Evolutionary conservation across 768 basidiomycete species (phyloP).

Genomic region (Boletus rufocinnamomeus): DNA sequence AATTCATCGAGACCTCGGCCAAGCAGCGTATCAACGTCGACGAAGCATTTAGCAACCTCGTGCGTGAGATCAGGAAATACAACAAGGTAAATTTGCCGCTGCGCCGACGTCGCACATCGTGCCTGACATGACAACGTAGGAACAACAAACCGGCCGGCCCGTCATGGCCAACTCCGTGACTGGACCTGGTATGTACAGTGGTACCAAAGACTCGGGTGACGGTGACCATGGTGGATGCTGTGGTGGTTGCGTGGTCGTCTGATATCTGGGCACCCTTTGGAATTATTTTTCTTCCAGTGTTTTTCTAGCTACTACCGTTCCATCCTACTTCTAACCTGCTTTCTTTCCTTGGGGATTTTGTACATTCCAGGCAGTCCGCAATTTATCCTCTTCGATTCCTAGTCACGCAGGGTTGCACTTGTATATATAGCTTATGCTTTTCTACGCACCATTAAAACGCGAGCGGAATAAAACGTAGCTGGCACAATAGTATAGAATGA

Average conservation of each 20-base stretch:
- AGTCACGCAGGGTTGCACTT: slow-evolving; percentile 17
- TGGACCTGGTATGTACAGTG: slow-evolving; percentile 50
- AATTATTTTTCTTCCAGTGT: slow-evolving; percentile 2
- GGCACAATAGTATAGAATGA: not conserved
- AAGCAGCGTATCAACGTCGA: slow-evolving; percentile 97
- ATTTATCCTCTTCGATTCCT: slow-evolving; percentile 7
- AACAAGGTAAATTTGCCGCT: slow-evolving; percentile 66
- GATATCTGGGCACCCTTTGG: slow-evolving; percentile 17
- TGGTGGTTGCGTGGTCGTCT: slow-evolving; percentile 62
- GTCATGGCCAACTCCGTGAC: slow-evolving; percentile 48
- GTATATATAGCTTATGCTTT: slow-evolving; percentile 31
- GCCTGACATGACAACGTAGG: slow-evolving; percentile 42
- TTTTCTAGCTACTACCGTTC: slow-evolving; percentile 9
- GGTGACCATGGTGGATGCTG: slow-evolving; percentile 67
- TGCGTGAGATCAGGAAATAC: slow-evolving; percentile 90
- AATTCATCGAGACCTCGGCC: slow-evolving; percentile 95
- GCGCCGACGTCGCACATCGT: not conserved
- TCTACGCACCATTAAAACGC: slow-evolving; percentile 7
- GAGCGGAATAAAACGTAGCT: not conserved
- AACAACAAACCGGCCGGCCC: slow-evolving; percentile 78
- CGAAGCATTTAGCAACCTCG: slow-evolving; percentile 90
- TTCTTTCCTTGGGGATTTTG: slow-evolving; percentile 13
- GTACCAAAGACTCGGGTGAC: slow-evolving; percentile 46
- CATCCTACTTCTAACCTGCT: slow-evolving; percentile 10
- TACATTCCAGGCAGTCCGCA: slow-evolving; percentile 8